A percentile compares a stretch with the other conserved stretches of the same genome.
Evolutionary conservation across 495 filamentous ascomycete species (phyloP).

Genomic region (Lepraria neglecta): DNA sequence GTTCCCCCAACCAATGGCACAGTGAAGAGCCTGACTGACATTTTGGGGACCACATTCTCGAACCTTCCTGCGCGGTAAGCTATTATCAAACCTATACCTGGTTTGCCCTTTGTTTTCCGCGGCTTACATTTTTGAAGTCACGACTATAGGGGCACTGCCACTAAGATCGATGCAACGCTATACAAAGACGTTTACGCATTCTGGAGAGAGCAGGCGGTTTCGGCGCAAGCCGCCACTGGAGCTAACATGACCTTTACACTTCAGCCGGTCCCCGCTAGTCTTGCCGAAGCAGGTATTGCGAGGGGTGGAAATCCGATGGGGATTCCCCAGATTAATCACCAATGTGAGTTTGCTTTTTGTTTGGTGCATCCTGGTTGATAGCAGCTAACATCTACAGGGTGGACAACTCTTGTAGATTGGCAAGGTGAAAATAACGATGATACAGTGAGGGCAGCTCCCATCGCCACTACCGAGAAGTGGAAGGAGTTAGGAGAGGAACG

Average conservation of each 20-base stretch:
- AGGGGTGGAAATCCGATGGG: conserved; percentile 27
- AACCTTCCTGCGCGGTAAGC: conserved; percentile 10
- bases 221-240: conserved; percentile 6
- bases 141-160: conserved; percentile 11
- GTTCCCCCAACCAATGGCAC: conserved; percentile 1
- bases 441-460: conserved; percentile 3
- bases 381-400: conserved; percentile 15
- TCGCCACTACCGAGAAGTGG: conserved; percentile 18
- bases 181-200: conserved; percentile 17
- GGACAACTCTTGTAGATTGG: conserved; percentile 26
- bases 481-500: conserved; percentile 17
- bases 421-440: conserved; percentile 4
- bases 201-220: conserved; percentile 8
- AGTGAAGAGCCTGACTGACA: conserved; percentile 1
- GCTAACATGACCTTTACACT: conserved; percentile 16
- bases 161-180: conserved; percentile 13
- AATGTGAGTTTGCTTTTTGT: not conserved
- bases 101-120: no score
- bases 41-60: conserved; percentile 16
- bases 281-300: conserved; percentile 10
- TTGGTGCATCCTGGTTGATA: not conserved
- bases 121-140: not conserved
- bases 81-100: not conserved
- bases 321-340: conserved; percentile 4
- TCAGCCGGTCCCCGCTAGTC: conserved; percentile 10